Base-by-base conservation (phyloP, 148 eudicot species). In the Spergularia bocconei region DNA sequence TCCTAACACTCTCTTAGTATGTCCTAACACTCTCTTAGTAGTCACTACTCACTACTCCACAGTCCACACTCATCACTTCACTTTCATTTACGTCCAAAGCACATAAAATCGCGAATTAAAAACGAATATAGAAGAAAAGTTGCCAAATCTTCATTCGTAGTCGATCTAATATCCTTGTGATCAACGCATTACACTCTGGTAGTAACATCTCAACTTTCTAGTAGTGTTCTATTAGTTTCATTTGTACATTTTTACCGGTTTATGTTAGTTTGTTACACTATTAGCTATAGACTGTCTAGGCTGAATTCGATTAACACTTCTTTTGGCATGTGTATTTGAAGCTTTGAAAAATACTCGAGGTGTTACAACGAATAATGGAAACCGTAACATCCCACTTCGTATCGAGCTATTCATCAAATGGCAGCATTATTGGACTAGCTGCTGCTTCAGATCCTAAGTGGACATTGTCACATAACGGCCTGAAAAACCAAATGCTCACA, bases 401-500 rank as follows among this genome's bases (percentile, higher is more conserved):
- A 19, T 71, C 71, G 20, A 64, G 48, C 23, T 56, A 41, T 20
- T 44, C 73, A 13, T 44, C 77, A 13, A 75, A 51, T 29, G 73
- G 67, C 7, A 4, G n/a, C 47, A 78, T 72, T 70, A 78, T 72
- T 70, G 66, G 23, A 60, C 54, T 48, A n/a, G 13, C 57, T 6
- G 39, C 17, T 59, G 33, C 63, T 19, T 63, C 57, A 5, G 82
- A 75, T 14, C 75, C 57, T 25, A 75, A 75, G 53, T 13, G 70
- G 61, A 69, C 63, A 55, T 52, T 64, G 4, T 4, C 48, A 50
- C 68, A 79, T 17, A 76, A 75, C 8, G 73, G 76, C 29, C 60
- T 80, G 4, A 80, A 76, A 59, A 75, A 66, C 7, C 76, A 80
- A 72, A 56, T 80, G 72, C 33, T 67, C 4, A 39, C 71, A 48